Base-by-base conservation (phyloP, 2,329 filamentous ascomycete species). In the Rhynchosporium graminicola region DNA sequence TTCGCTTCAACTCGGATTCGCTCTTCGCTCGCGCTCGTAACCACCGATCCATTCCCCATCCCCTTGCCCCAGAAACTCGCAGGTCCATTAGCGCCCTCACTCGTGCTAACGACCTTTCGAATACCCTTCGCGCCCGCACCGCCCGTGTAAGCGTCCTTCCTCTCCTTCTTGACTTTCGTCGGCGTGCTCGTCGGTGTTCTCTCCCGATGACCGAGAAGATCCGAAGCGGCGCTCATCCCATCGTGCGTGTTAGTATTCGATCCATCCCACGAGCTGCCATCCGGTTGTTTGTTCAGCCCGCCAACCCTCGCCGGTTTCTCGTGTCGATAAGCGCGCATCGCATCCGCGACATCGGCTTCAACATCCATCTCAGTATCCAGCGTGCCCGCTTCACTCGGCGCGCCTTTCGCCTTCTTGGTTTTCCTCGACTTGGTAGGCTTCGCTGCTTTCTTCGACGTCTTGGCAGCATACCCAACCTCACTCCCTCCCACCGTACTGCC, bases 241-340 rank as follows among this genome's bases (percentile, higher is more conserved):
- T 70, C 83, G 20, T 20, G 20, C 20, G 20, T 20, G 43, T 86
- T 85, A n/a, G 59, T 60, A 80, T 83, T 40, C 15, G 86, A 86
- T 50, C 90, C 91, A 73, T 96, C 90, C 82, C 91, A 96, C 68
- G 85, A 80, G 63, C 87, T 90, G 64, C 88, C 90, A 69, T 97
- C 94, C 48, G 87, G 83, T 68, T 89, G 82, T 70, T 88, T 87
- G 77, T 98, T 98, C 75, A 98, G 79, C 26, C 94, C 94, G 42
- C 94, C 94, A 1, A 98, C 92, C 57, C 90, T 84, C 0, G 94
- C 94, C 1, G 92, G 80, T 75, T 88, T 91, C 78, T 98, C 94
- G 72, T 92, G 83, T 29, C 93, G 90, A 80, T 98, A 98, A 40
- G 86, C 86, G 63, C 89, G 86, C 61, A 98, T 84, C 64, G 95